Percentiles rank a stretch among this genome's conserved stretches.
These are phyloP conservation scores for Lecanicillium sp. DNA, from an alignment of 2,329 filamentous ascomycete genomes.

Conservation along the genomic window DNA sequence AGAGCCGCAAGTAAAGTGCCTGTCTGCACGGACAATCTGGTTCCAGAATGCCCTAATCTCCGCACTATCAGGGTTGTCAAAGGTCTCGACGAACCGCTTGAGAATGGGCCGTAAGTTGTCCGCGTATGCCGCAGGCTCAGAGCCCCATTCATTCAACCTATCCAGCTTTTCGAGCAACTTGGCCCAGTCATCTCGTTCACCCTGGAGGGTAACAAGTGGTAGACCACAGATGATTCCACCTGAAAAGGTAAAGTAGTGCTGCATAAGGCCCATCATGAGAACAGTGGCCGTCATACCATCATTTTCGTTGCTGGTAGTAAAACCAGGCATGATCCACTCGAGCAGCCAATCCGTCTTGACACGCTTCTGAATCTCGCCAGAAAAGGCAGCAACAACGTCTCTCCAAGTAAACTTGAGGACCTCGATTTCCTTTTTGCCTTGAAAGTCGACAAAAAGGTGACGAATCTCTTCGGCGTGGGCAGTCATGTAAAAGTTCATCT, in stretches of 20 bases:
- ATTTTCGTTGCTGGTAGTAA: conserved; percentile 29
- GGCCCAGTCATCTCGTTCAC: conserved; percentile 29
- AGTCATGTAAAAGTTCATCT: conserved; percentile 42
- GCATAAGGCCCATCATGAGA: conserved; percentile 35
- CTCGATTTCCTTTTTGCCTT: conserved; percentile 31
- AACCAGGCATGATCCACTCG: conserved; percentile 33
- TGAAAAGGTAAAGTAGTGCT: conserved; percentile 29
- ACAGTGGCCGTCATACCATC: conserved; percentile 33
- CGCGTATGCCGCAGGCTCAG: conserved; percentile 30
- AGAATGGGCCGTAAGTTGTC: conserved; percentile 35
- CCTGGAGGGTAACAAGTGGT: conserved; percentile 32
- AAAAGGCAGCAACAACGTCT: conserved; percentile 21
- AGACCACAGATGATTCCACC: conserved; percentile 32
- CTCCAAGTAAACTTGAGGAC: conserved; percentile 18
- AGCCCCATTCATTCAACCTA: conserved; percentile 32
- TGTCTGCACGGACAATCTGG: conserved; percentile 28
- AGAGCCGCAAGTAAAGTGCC: conserved; percentile 19
- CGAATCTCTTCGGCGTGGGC: conserved; percentile 36
- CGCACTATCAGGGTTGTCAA: conserved; percentile 26
- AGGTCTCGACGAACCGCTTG: conserved; percentile 33
- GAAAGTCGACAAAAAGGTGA: conserved; percentile 35
- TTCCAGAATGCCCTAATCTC: conserved; percentile 33
- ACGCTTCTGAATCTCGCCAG: conserved; percentile 29
- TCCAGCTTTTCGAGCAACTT: conserved; percentile 32
- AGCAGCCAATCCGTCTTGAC: conserved; percentile 31